Evolutionary conservation across 106 monocot species (phyloP), one percentile per base, ranked within the genome.

Genomic region (Dactylorhiza incarnata): DNA sequence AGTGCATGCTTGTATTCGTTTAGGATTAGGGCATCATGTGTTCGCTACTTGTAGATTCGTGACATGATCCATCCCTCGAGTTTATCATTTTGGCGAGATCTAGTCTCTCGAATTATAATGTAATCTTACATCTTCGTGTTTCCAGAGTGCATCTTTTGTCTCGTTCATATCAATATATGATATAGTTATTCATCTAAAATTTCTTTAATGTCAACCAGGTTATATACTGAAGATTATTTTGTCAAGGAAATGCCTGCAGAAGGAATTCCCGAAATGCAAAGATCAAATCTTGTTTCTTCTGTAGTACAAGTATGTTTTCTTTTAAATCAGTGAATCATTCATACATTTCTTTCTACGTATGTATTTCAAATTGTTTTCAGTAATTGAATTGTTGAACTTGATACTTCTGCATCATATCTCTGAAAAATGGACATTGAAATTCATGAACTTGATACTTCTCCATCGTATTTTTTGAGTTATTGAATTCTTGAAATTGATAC

Each of bases 221-320:
- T 99, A 49, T 99, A 99, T 76, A 94, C 97, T 26, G 97, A 99
- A 84, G 97, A 94, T 22, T 99, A 89, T 87, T 99, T 86, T 74
- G 25, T 88, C 16, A 86, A 91, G 44, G 91, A 94, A 71, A 91
- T 99, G 94, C 83, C 89, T 73, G 74, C 84, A 54, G 86, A 94
- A 85, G 94, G 94, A 79, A 85, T 94, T 76, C 99, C 94, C 58
- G 94, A 99, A 82, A 94, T 99, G 83, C 99, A 99, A 82, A 86
- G 99, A 53, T 94, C 99, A 78, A 99, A 94, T 69, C 91, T 94
- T 83, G 94, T 91, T 83, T 87, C 94, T 58, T 91, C 79, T 78
- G 84, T 94, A 68, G 86, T 94, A 75, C 97, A 94, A 79, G 97
- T 91, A 83, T 68, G 76, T 62, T 25, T 75, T 9, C 5, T 47